These are phyloP conservation scores for Echinosophora koreensis DNA, from an alignment of 306 rosid species.

Conservation along the genomic window DNA sequence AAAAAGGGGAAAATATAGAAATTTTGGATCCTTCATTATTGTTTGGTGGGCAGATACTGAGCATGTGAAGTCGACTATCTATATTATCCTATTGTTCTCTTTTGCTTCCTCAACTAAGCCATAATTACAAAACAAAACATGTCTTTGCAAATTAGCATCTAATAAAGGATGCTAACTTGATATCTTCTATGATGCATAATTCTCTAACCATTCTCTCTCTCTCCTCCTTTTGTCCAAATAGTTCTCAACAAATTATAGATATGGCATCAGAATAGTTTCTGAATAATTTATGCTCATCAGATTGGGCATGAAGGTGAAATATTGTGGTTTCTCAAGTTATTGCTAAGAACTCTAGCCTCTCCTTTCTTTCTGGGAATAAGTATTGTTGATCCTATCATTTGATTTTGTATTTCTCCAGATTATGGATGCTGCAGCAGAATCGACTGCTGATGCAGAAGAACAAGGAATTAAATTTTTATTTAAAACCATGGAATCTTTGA, in stretches of 20 bases:
- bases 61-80: neutral
- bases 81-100: conserved; percentile 10
- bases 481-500: conserved; percentile 85
- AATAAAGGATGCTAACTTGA: conserved; percentile 14
- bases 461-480: conserved; percentile 59
- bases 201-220: conserved; percentile 27
- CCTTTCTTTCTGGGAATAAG: neutral
- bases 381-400: conserved; percentile 25
- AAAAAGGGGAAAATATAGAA: conserved; percentile 1
- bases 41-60: neutral
- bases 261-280: conserved; percentile 12
- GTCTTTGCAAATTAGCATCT: neutral
- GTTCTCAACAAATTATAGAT: conserved; percentile 16
- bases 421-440: conserved; percentile 72
- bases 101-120: conserved; percentile 22
- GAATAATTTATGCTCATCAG: conserved; percentile 27
- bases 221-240: conserved; percentile 19
- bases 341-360: conserved; percentile 27
- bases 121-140: neutral
- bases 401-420: conserved; percentile 61
- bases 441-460: conserved; percentile 54
- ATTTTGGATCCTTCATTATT: neutral
- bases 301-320: conserved; percentile 39
- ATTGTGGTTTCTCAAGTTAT: conserved; percentile 37
- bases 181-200: conserved; percentile 14